Base-by-base conservation (phyloP, 2,329 filamentous ascomycete species). In the Monosporascus ibericus region DNA sequence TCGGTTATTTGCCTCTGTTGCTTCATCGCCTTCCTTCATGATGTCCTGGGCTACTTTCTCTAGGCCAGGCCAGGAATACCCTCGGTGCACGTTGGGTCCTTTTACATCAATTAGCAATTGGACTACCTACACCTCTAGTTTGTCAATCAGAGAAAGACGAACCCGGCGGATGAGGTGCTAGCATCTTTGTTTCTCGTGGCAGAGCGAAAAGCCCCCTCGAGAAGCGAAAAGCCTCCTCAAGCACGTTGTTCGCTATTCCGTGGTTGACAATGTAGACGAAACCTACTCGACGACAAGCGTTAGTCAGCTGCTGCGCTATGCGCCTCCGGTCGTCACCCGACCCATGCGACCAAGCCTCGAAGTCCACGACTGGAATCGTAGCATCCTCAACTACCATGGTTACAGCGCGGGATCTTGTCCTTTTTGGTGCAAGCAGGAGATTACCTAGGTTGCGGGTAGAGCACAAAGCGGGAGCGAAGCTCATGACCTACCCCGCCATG, bases 21-120 rank as follows among this genome's bases (percentile, higher is more conserved):
- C 67, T n/a, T 74, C 67, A 34, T 76, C 70, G 6, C 71, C 65
- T 2, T 70, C 71, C 39, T 64, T 66, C 24, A 62, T 62, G 17
- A 74, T 71, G 6, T 70, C 70, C 57, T 76, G 74, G 11, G 75
- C 75, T 5, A 78, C 76, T 57, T 80, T 80, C 63, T 81, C 78
- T 48, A 78, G 58, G 0, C 78, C 78, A 0, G 76, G 76, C 70
- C 75, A 77, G 1, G 76, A 80, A 58, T 81, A 81, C n/a, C 79
- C 79, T 47, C 78, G 71, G 60, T 81, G 76, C 2, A 78, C 70
- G 9, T 65, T 68, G 54, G 72, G 74, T 8, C 76, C 77, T 62
- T 62, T 15, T 5, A 48, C 20, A 39, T 34, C n/a, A 42, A 36
- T 47, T 25, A 50, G 50, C 46, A 24, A 52, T 15, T 44, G 37